Evolutionary conservation across 257 asterid species (phyloP).

Genomic region (Solanum ossicruentum): DNA sequence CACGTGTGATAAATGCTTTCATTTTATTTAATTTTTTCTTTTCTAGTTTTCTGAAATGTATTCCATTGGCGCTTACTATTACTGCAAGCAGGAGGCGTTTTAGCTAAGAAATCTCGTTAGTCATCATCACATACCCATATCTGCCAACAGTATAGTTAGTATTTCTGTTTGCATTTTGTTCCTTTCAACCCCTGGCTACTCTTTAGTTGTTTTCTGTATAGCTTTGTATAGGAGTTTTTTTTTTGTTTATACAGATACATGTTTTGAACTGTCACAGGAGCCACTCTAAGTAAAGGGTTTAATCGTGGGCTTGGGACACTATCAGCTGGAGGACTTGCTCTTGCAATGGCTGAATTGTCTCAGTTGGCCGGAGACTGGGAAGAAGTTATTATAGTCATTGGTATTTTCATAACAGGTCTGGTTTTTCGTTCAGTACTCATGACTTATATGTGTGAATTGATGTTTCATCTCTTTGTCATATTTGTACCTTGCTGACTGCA

Average conservation of each 20-base stretch:
- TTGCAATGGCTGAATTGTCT: slow-evolving; percentile 63
- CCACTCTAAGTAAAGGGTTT: slow-evolving; percentile 81
- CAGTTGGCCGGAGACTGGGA: slow-evolving; percentile 35
- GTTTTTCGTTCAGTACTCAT: slow-evolving; percentile 2
- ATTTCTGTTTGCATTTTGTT: background rate
- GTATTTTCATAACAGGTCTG: slow-evolving; percentile 35
- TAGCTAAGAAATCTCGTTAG: background rate
- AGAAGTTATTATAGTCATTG: slow-evolving; percentile 12
- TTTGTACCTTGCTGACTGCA: background rate
- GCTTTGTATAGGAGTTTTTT: background rate
- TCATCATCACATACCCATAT: background rate
- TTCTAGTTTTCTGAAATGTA: background rate
- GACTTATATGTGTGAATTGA: background rate
- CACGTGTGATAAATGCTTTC: background rate
- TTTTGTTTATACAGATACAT: background rate
- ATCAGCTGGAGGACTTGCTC: slow-evolving; percentile 77
- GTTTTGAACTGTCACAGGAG: slow-evolving; percentile 32
- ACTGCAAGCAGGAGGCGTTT: background rate
- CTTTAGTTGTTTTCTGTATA: background rate
- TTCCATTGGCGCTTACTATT: background rate
- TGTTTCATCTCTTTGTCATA: background rate
- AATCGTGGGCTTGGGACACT: slow-evolving; percentile 87
- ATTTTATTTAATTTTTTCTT: background rate
- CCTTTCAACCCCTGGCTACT: background rate
- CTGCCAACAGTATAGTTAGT: background rate